Base-by-base conservation (phyloP, 2,329 filamentous ascomycete species). In the Plectosphaerella plurivora region DNA sequence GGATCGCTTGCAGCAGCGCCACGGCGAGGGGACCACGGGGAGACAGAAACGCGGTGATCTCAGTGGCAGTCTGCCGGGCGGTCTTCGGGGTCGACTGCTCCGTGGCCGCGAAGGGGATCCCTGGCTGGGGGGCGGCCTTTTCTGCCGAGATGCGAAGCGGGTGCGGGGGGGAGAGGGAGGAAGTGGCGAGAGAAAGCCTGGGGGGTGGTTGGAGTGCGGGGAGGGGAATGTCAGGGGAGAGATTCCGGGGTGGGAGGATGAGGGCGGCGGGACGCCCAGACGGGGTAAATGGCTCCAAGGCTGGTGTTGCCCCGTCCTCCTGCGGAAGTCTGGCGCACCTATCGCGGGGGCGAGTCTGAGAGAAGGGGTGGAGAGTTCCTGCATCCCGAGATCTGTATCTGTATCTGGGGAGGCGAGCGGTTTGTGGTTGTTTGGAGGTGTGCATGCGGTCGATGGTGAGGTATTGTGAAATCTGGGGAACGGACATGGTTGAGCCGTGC, bases 41-140 rank as follows among this genome's bases (percentile, higher is more conserved):
- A 12, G n/a, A n/a, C n/a, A 44, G 41, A 44, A 44, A 44, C 41
- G 41, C 10, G n/a, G 41, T 12, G 41, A 16, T 44, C 41, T 44
- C 41, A 44, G 41, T 44, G 41, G 41, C 16, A 39, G 41, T n/a
- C 16, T 9, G 28, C 8, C 28, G 28, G 28, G 11, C 28, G 41
- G 18, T 44, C 33, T 37, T 54, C 53, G 53, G 53, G 47, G 35
- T 22, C 2, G 42, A 4, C 7, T 52, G 33, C 53, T 54, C 53
- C 53, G 53, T 52, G 50, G 46, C 35, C 47, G 22, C 47, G 47
- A 49, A 20, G 47, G 47, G 47, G 35, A 49, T 49, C 45, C 15
- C 15, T 24, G 47, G 24, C 22, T 46, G 48, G 33, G 35, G 39
- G 14, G 3, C 37, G 33, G 15, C 47, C 18, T 28, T 49, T 42